These are phyloP conservation scores for Coemansia sp. DNA, from an alignment of 371 early-diverging fungal genomes.

Conservation along the genomic window DNA sequence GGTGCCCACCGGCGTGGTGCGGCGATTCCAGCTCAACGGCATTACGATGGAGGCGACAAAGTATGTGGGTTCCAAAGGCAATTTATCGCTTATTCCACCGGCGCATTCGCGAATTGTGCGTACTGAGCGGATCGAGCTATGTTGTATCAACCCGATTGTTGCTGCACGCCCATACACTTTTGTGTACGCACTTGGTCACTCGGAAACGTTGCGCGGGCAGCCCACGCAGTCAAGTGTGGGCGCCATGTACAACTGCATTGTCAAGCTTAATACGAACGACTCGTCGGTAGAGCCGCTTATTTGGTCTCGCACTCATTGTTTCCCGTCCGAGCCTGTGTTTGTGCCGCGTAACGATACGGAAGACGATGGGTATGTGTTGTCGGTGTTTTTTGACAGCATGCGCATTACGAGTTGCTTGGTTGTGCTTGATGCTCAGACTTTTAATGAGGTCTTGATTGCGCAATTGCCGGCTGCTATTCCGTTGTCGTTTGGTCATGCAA, in stretches of 20 bases:
- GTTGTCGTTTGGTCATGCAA: slow-evolving; percentile 64
- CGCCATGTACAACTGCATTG: slow-evolving; percentile 66
- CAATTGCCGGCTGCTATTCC: slow-evolving; percentile 63
- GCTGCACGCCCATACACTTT: slow-evolving; percentile 59
- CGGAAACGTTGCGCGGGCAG: slow-evolving; percentile 21
- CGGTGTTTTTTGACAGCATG: slow-evolving; percentile 69
- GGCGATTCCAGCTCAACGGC: slow-evolving; percentile 60
- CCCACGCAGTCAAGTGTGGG: slow-evolving; percentile 3
- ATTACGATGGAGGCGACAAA: slow-evolving; percentile 58
- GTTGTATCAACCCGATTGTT: slow-evolving; percentile 64
- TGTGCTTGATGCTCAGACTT: slow-evolving; percentile 65
- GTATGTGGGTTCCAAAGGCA: slow-evolving; percentile 45
- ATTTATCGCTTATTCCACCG: slow-evolving; percentile 15
- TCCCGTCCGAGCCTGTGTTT: slow-evolving; percentile 73
- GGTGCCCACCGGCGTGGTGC: slow-evolving; percentile 57
- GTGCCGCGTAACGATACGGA: slow-evolving; percentile 64
- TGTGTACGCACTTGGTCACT: slow-evolving; percentile 65
- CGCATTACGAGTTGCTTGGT: slow-evolving; percentile 66
- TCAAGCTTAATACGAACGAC: slow-evolving; percentile 57
- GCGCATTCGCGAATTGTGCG: slow-evolving; percentile 33
- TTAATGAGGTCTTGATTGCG: slow-evolving; percentile 64
- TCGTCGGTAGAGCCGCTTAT: slow-evolving; percentile 19
- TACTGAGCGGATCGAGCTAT: slow-evolving; percentile 59
- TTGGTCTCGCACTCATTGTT: slow-evolving; percentile 65
- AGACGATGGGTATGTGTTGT: slow-evolving; percentile 72